phyloP scores from a whole-genome alignment of 2,329 filamentous ascomycete species.

The Ceratocystis albifundus region DNA sequence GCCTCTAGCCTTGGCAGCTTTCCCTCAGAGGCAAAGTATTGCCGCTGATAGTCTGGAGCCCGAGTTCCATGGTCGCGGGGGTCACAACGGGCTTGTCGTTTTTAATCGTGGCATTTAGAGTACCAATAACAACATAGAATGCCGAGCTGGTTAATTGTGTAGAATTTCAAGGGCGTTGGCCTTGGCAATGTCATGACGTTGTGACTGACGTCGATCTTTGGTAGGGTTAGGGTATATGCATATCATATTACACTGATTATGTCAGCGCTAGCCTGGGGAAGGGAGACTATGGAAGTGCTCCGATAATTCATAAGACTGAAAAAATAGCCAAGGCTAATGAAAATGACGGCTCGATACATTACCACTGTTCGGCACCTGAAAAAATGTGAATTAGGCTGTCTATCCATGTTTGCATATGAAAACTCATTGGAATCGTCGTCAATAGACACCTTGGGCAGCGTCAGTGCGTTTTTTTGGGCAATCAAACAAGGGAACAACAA shows the following conservation, averaged over 20 bases:
- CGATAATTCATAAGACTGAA: too few species aligned
- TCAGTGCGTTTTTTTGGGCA: not conserved
- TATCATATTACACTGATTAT: too few species aligned
- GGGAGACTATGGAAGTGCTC: too few species aligned
- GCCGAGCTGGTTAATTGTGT: not conserved
- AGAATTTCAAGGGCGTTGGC: too few species aligned
- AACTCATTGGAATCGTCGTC: not conserved
- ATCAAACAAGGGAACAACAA: not conserved
- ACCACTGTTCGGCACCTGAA: too few species aligned
- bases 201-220: too few species aligned
- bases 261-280: too few species aligned
- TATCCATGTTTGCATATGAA: not conserved
- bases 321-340: too few species aligned
- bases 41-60: slow-evolving; percentile 64
- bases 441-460: not conserved
- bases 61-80: slow-evolving; percentile 74
- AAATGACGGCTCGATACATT: too few species aligned
- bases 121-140: not conserved
- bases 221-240: too few species aligned
- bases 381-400: too few species aligned
- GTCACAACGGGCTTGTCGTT: slow-evolving; percentile 71
- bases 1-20: slow-evolving; percentile 78
- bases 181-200: too few species aligned
- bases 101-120: slow-evolving; percentile 85
- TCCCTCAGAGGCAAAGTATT: slow-evolving; percentile 82